phyloP scores from a whole-genome alignment of 352 stramenopile genomes.

The Globisporangium camurandrum region DNA sequence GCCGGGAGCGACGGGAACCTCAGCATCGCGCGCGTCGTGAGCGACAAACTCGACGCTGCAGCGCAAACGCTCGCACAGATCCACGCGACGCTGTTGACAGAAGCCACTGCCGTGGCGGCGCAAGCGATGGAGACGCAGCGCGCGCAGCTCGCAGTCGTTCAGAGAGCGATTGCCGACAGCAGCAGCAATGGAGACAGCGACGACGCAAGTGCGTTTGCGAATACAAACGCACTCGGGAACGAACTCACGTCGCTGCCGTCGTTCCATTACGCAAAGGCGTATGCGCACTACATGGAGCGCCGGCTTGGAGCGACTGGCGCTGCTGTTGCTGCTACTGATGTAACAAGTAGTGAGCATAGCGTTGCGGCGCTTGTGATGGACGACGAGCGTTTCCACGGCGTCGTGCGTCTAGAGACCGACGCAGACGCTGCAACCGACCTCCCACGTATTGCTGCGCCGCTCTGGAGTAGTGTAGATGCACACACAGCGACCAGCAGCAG shows the following conservation, averaged over 20 bases:
- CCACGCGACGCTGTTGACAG: slow-evolving; percentile 25
- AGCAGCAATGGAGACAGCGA: slow-evolving; percentile 42
- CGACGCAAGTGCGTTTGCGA: slow-evolving; percentile 15
- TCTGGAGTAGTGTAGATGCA: slow-evolving; percentile 6
- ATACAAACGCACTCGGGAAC: slow-evolving; percentile 8
- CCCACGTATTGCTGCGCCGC: slow-evolving; percentile 7
- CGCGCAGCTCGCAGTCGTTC: slow-evolving; percentile 31
- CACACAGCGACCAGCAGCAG: no score
- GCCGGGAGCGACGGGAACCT: slow-evolving; percentile 71
- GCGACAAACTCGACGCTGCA: slow-evolving; percentile 41
- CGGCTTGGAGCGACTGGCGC: slow-evolving; percentile 19
- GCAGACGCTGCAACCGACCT: slow-evolving; percentile 27
- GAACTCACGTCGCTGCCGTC: slow-evolving; percentile 55
- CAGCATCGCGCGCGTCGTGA: slow-evolving; percentile 52
- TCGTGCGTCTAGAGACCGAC: slow-evolving; percentile 38
- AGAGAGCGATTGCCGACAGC: slow-evolving; percentile 37
- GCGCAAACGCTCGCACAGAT: slow-evolving; percentile 28
- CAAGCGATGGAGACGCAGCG: slow-evolving; percentile 56
- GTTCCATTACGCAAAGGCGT: slow-evolving; percentile 70
- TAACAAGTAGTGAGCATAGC: background rate
- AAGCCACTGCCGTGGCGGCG: slow-evolving; percentile 40
- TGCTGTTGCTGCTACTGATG: no score
- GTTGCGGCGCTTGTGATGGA: slow-evolving; percentile 22
- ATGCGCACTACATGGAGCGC: slow-evolving; percentile 54
- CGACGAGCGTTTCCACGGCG: slow-evolving; percentile 43